Conservation (phyloP, 2,329 filamentous ascomycete species). For the Cytospora schulzeri region DNA sequence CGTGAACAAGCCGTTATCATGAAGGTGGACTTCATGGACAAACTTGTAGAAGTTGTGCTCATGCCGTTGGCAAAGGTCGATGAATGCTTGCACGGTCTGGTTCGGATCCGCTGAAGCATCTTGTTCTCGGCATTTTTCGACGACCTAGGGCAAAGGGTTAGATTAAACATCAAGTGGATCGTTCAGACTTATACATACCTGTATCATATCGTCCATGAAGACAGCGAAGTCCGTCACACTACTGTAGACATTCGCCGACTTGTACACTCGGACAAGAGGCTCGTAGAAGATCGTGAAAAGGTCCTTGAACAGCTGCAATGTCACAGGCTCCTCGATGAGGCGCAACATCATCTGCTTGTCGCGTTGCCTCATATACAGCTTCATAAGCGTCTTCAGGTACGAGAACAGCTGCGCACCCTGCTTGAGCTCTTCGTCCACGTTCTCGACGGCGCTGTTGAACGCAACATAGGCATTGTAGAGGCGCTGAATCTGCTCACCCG, state of each 20-base stretch:
- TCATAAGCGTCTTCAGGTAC: slow-evolving; percentile 90
- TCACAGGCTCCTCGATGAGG: slow-evolving; percentile 96
- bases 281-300: slow-evolving; percentile 99
- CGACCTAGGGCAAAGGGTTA: slow-evolving; percentile 47
- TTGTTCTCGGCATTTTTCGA: slow-evolving; percentile 66
- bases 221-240: slow-evolving; percentile 94
- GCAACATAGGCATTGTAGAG: slow-evolving; percentile 95
- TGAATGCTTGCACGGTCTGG: slow-evolving; percentile 96
- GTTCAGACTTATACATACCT: slow-evolving; percentile 49
- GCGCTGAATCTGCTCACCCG: slow-evolving; percentile 73
- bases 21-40: slow-evolving; percentile 94
- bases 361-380: slow-evolving; percentile 84
- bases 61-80: slow-evolving; percentile 92
- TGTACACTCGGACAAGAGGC: slow-evolving; percentile 94
- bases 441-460: slow-evolving; percentile 93
- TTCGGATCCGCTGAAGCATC: slow-evolving; percentile 95
- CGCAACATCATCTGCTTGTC: slow-evolving; percentile 98
- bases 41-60: slow-evolving; percentile 99
- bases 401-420: slow-evolving; percentile 91
- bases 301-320: slow-evolving; percentile 91
- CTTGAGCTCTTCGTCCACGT: slow-evolving; percentile 83
- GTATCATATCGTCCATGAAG: slow-evolving; percentile 91
- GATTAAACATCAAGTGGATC: neutral
- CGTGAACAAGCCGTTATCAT: slow-evolving; percentile 95
- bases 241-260: slow-evolving; percentile 96